A percentile compares a stretch with the other conserved stretches of the same genome.
Conservation (phyloP, 306 rosid species). For the Potentilla sterilis region DNA sequence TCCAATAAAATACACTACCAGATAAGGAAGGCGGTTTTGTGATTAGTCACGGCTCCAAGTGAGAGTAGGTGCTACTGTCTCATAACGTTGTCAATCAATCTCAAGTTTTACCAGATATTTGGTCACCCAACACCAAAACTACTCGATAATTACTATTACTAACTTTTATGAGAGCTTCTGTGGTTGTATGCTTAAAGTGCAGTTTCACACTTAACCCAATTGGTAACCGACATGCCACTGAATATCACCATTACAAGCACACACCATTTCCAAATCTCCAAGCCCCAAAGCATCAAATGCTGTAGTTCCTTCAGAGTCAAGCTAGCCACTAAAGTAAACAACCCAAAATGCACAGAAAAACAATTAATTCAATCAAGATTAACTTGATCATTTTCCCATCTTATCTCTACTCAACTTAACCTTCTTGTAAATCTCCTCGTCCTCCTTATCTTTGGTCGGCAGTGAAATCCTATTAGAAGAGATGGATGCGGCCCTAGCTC, state of each 20-base stretch:
- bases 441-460: constrained; percentile 46
- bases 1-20: no score
- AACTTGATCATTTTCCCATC: constrained; percentile 39
- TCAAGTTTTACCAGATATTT: no score
- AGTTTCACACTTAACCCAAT: no score
- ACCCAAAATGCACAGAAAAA: constrained; percentile 44
- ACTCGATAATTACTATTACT: no score
- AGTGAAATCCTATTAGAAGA: constrained; percentile 36
- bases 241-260: constrained; percentile 67
- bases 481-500: constrained; percentile 33
- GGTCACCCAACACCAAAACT: no score
- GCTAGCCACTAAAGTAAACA: constrained; percentile 44
- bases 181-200: no score
- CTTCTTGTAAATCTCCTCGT: constrained; percentile 57
- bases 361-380: constrained; percentile 46
- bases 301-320: constrained; percentile 38
- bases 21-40: no score
- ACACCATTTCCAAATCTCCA: constrained; percentile 85
- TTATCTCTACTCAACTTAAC: constrained; percentile 53
- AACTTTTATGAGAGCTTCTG: no score
- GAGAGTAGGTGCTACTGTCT: no score
- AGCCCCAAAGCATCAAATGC: constrained; percentile 42
- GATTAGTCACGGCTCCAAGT: no score
- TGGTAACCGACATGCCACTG: constrained; percentile 70
- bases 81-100: no score